Conservation (phyloP, 176 grass and related monocot genomes). For the Calamus simplicifolius region DNA sequence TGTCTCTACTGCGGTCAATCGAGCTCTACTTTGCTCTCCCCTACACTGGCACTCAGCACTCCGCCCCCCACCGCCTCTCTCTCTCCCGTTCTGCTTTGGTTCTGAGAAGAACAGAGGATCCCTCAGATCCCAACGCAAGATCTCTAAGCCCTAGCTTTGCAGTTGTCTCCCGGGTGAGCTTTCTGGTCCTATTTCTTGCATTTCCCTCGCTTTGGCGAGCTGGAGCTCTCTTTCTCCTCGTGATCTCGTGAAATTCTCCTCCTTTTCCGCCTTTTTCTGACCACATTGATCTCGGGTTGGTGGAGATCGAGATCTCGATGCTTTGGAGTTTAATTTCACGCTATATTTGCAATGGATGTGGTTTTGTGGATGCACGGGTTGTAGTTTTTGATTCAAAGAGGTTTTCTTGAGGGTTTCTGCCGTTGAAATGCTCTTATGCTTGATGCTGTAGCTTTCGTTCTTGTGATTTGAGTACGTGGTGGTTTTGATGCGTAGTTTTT, state of each 20-base stretch:
- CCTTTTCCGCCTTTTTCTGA: background rate
- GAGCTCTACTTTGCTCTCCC: too few species aligned
- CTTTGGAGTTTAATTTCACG: conserved; percentile 11
- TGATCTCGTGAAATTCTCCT: conserved; percentile 39
- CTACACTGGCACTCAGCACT: too few species aligned
- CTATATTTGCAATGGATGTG: conserved; percentile 13
- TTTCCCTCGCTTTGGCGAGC: conserved; percentile 10
- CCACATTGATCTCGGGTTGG: background rate
- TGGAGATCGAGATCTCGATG: conserved; percentile 21
- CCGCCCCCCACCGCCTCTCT: too few species aligned
- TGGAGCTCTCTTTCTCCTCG: conserved; percentile 8
- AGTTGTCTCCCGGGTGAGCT: background rate
- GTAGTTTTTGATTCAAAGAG: conserved; percentile 4
- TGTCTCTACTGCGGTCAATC: too few species aligned
- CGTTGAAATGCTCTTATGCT: background rate
- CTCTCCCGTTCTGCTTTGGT: background rate
- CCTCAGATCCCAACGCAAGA: conserved; percentile 1
- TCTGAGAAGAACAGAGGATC: conserved; percentile 1
- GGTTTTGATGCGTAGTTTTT: background rate
- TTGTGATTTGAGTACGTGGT: conserved; percentile 16
- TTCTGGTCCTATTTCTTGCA: conserved; percentile 7
- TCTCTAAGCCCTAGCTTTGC: background rate
- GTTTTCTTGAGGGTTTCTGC: conserved; percentile 5
- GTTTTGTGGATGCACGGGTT: background rate
- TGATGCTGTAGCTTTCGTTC: conserved; percentile 13